Base-by-base conservation (phyloP, 345 rosid genomes). In the Raphanus raphanistrum region DNA sequence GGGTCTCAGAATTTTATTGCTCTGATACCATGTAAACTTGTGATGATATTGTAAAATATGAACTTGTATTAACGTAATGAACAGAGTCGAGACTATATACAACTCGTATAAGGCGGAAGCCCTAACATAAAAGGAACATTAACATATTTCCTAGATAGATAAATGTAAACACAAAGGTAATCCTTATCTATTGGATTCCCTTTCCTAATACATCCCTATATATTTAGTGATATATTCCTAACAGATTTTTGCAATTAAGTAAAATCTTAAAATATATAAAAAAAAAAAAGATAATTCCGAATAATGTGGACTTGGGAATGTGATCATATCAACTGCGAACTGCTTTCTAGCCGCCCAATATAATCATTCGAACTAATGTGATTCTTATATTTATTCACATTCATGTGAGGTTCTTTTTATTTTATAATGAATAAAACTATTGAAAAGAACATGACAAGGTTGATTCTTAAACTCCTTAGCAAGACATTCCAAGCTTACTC, bases 401-500 rank as follows among this genome's bases (percentile, higher is more conserved):
- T 43, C 50, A 12, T 43, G 48, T 43, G 50, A 11, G 11, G 50
- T 45, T 45, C 52, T 45, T 45, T 45, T 48, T 48, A 13, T 48
- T 48, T 48, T 45, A 41, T 10, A 45, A 45, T 4, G 5, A 10
- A 5, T 52, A 36, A 26, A 64, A 63, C 5, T 10, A 54, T 33
- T 6, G 55, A 2, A 12, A 74, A 52, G 31, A 65, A 68, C 70
- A 10, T 67, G 63, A 21, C 33, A 29, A 63, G 68, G 36, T 72
- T 26, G 76, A 79, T 80, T 21, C 82, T 64, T 74, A 70, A 80
- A 80, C 83, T 70, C 79, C 59, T 80, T 8, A 70, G 65, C 76
- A 80, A 80, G 79, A 57, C n/a, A 80, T 80, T 63, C 82, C 63
- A 75, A 26, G 15, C 82, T 80, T 80, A 64, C 68, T 80, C 63